These are phyloP conservation scores for Rhododendron molle DNA, from an alignment of 148 eudicot species.

Conservation along the genomic window DNA sequence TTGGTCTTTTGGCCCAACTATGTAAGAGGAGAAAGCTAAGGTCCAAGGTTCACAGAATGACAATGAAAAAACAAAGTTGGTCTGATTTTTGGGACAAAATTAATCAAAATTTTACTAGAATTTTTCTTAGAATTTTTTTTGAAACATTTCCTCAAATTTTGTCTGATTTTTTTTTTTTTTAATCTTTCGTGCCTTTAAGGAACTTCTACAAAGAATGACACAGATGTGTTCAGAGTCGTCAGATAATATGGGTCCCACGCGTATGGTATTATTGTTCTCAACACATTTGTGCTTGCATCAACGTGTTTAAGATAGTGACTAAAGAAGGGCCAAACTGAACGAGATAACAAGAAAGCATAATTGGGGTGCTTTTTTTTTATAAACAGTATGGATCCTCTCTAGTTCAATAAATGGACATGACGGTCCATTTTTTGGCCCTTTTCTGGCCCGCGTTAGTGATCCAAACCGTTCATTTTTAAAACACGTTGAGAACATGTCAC, in stretches of 20 bases:
- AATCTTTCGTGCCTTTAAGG: neutral
- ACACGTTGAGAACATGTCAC: no score
- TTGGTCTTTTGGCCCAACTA: neutral
- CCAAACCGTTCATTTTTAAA: no score
- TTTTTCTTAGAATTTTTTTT: neutral
- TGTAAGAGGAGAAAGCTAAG: neutral
- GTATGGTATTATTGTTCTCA: no score
- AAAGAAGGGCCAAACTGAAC: no score
- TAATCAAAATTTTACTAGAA: neutral
- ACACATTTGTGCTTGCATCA: neutral
- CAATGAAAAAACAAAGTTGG: no score
- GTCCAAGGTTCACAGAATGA: neutral
- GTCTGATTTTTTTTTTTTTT: neutral
- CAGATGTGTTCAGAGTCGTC: neutral
- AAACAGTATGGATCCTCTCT: no score
- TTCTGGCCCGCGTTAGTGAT: no score
- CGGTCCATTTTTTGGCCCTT: no score
- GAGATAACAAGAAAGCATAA: no score
- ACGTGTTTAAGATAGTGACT: neutral
- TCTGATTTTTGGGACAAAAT: neutral
- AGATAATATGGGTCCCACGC: no score
- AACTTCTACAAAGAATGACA: neutral
- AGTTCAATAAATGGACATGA: no score
- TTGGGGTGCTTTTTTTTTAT: no score
- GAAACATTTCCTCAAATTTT: neutral